Conservation (phyloP, 2,329 filamentous ascomycete species). For the Fonsecaea erecta region DNA sequence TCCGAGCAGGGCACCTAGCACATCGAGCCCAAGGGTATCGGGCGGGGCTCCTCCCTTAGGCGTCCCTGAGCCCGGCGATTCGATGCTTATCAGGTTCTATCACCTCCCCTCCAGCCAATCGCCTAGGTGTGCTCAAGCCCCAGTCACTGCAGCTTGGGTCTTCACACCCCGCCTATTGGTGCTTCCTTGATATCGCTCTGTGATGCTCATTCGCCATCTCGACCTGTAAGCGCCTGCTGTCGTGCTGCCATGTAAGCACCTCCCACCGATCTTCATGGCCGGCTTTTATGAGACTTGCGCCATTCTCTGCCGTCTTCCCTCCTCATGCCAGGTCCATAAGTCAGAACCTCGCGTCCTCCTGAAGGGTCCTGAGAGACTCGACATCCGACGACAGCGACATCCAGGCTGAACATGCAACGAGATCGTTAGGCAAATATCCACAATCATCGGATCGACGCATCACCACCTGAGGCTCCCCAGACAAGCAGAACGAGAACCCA, state of each 20-base stretch:
- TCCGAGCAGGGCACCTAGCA: too few species aligned
- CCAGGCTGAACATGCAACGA: constrained; percentile 20
- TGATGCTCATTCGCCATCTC: constrained; percentile 27
- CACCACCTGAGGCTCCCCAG: constrained; percentile 2
- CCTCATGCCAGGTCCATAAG: constrained; percentile 6
- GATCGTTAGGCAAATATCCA: constrained; percentile 1
- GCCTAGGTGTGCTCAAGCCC: background rate
- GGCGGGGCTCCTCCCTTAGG: background rate
- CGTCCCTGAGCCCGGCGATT: constrained; percentile 14
- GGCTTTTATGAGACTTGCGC: constrained; percentile 11
- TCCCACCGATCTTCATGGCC: constrained; percentile 12
- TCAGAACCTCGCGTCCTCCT: background rate
- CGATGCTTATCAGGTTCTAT: constrained; percentile 16
- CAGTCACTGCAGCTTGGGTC: constrained; percentile 15
- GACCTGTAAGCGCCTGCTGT: constrained; percentile 31
- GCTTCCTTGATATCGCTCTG: background rate
- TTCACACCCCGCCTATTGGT: constrained; percentile 12
- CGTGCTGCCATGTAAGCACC: constrained; percentile 25
- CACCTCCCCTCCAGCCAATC: constrained; percentile 20
- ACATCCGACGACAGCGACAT: background rate
- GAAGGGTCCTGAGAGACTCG: background rate
- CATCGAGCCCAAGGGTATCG: background rate
- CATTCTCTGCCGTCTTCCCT: constrained; percentile 13
- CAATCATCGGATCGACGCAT: constrained; percentile 9
- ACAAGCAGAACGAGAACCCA: background rate